These are phyloP conservation scores for Gentiana macrophylla DNA, from an alignment of 257 asterid genomes.

Conservation along the genomic window DNA sequence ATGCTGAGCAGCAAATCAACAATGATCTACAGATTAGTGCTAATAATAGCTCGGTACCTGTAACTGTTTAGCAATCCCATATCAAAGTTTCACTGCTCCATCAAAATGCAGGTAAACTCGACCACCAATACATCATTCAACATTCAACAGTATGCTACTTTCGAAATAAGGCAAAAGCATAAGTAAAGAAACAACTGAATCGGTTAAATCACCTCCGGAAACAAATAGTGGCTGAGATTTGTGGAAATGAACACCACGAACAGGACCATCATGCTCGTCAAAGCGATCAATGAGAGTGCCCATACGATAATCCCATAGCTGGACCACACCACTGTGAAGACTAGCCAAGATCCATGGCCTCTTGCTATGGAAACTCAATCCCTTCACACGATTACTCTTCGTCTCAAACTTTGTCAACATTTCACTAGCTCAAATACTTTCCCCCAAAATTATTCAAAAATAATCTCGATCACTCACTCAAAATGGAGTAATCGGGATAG, in stretches of 20 bases:
- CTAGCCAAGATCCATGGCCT: constrained; percentile 99
- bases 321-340: constrained; percentile 98
- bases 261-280: constrained; percentile 96
- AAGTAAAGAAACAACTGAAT: neutral
- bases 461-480: too few relatives aligned
- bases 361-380: constrained; percentile 87
- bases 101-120: too few relatives aligned
- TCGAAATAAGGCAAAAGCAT: neutral
- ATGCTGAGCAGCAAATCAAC: too few relatives aligned
- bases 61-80: too few relatives aligned
- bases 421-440: neutral
- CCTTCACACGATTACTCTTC: constrained; percentile 96
- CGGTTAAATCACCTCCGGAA: constrained; percentile 58
- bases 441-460: neutral
- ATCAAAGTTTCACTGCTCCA: too few relatives aligned
- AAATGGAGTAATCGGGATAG: neutral
- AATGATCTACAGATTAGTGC: too few relatives aligned
- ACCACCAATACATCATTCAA: too few relatives aligned
- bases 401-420: constrained; percentile 98
- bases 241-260: constrained; percentile 84
- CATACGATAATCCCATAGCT: constrained; percentile 98
- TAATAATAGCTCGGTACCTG: too few relatives aligned
- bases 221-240: constrained; percentile 92
- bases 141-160: too few relatives aligned
- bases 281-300: constrained; percentile 94